Evolutionary conservation across 345 rosid genomes (phyloP), one percentile per base, ranked within the genome.

Genomic region (Moricandia arvensis): DNA sequence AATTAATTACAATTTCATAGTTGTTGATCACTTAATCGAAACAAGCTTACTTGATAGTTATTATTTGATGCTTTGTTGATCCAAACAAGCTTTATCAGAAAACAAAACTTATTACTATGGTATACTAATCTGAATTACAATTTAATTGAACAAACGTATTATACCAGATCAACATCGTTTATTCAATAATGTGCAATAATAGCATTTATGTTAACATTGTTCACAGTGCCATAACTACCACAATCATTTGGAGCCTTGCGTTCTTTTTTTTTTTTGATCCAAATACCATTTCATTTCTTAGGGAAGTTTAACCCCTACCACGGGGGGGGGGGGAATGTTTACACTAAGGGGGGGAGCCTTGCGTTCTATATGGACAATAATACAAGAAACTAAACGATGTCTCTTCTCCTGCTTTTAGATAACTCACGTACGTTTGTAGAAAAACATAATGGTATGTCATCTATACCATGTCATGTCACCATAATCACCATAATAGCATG

Each of bases 401-500:
- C 24, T 21, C 24, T 21, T 21, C 24, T 21, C 24, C 24, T 21
- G 24, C 24, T 21, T 21, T 21, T 21, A n/a, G n/a, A n/a, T n/a
- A n/a, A n/a, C 2, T 2, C 24, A 21, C 24, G 24, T 21, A 1
- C 24, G 1, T 21, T 21, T 21, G 24, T 29, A 29, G 31, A 35
- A 21, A 72, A 24, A 5, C 62, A 41, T 38, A 4, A 66, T 51
- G 59, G 15, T 68, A 21, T 57, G 43, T 1, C 5, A 18, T 34
- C 1, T 51, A 47, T 38, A 16, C 70, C 60, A 76, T 76, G 16
- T 15, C 53, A 13, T 45, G 51, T 43, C 51, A 43, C 53, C 53
- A n/a, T 27, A 30, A 74, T 9, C 51, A 76, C 8, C 47, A 21
- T 18, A 3, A 53, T 9, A 60, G 1, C 51, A 45, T 45, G 16